phyloP scores from a whole-genome alignment of 108 stramenopile species.

The Epipyxis sp. region DNA sequence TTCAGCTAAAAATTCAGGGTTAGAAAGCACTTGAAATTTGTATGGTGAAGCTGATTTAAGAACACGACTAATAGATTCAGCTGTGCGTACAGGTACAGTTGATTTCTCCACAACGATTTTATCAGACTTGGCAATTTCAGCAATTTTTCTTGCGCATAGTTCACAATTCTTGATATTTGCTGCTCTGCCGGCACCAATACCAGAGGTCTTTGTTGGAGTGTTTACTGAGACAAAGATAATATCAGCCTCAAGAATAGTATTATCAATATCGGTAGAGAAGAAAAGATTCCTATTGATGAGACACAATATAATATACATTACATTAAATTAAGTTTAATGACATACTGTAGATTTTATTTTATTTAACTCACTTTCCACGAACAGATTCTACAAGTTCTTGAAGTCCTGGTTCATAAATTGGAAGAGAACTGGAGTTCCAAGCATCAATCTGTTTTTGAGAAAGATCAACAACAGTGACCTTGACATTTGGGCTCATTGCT shows the following conservation, averaged over 20 bases:
- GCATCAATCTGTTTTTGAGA: conserved; percentile 94
- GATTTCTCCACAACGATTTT: conserved; percentile 99
- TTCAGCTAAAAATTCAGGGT: conserved; percentile 99
- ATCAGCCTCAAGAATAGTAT: conserved; percentile 78
- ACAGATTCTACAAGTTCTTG: conserved; percentile 78
- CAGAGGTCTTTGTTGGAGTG: conserved; percentile 98
- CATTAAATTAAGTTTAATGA: too few species aligned
- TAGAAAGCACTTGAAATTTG: conserved; percentile 89
- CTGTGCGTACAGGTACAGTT: conserved; percentile 97
- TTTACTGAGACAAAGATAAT: too few species aligned
- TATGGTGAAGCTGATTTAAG: conserved; percentile 81
- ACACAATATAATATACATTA: too few species aligned
- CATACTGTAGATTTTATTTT: too few species aligned
- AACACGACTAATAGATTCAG: too few species aligned
- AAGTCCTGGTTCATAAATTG: conserved; percentile 98
- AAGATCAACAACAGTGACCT: too few species aligned
- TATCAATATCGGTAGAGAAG: conserved; percentile 95
- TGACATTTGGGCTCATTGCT: too few species aligned
- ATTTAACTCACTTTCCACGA: too few species aligned
- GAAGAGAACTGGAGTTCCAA: conserved; percentile 89
- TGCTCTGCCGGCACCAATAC: too few species aligned
- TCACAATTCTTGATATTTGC: too few species aligned
- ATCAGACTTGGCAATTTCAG: conserved; percentile 70
- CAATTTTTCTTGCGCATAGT: conserved; percentile 95
- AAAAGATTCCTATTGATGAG: conserved; percentile 95